Percentiles rank a stretch among this genome's conserved stretches.
phyloP scores from a whole-genome alignment of 108 stramenopile genomes.

The Aureococcus anophagefferens region DNA sequence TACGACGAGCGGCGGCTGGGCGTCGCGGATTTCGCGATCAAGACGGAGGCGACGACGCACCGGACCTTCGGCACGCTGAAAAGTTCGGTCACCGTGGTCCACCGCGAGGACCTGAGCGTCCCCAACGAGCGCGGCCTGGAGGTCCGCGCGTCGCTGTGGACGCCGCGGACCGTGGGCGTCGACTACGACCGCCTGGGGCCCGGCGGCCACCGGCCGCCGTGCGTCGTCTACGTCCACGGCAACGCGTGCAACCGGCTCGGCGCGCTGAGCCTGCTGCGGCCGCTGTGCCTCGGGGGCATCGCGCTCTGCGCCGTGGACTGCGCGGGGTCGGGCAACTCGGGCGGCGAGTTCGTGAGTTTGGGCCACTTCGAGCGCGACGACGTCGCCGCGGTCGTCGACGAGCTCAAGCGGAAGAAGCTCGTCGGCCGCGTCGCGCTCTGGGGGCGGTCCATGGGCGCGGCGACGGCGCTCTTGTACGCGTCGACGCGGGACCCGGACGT shows the following conservation, averaged over 20 bases:
- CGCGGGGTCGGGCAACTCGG: slow-evolving; percentile 42
- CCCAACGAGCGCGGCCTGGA: slow-evolving; percentile 28
- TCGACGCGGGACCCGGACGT: slow-evolving; percentile 45
- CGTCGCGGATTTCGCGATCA: neutral
- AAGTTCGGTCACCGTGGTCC: slow-evolving; percentile 37
- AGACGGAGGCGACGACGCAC: slow-evolving; percentile 12
- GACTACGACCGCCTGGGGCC: too few relatives aligned
- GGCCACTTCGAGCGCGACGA: slow-evolving; percentile 52
- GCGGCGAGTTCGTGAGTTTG: slow-evolving; percentile 47
- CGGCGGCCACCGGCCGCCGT: slow-evolving; percentile 7
- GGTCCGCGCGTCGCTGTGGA: slow-evolving; percentile 26
- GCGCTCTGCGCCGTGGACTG: slow-evolving; percentile 48
- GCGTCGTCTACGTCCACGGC: slow-evolving; percentile 31
- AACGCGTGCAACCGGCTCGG: slow-evolving; percentile 23
- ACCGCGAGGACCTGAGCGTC: slow-evolving; percentile 35
- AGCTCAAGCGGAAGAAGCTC: slow-evolving; percentile 23
- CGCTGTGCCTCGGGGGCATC: slow-evolving; percentile 35
- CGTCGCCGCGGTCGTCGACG: slow-evolving; percentile 17
- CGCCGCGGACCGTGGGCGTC: neutral
- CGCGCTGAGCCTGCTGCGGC: slow-evolving; percentile 34
- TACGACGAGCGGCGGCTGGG: slow-evolving; percentile 27
- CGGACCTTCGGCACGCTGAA: too few relatives aligned
- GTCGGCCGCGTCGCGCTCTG: slow-evolving; percentile 38
- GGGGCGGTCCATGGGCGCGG: slow-evolving; percentile 57
- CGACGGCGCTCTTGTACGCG: slow-evolving; percentile 45